These are phyloP conservation scores for Willaertia magna DNA, from an alignment of 208 protist species.

Conservation along the genomic window DNA sequence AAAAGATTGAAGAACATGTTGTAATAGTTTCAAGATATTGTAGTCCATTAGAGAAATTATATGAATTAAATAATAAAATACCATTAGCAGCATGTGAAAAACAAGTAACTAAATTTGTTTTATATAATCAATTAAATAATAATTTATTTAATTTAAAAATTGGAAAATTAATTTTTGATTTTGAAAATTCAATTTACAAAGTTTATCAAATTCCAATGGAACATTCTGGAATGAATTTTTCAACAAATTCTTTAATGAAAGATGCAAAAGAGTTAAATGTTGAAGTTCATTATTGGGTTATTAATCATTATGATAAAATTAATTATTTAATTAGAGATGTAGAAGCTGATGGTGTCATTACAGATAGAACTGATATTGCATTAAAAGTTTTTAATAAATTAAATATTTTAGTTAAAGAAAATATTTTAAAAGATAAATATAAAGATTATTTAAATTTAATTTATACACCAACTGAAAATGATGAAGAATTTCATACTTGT, in stretches of 20 bases:
- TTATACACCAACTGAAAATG: background rate
- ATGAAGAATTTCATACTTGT: background rate
- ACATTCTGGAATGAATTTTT: background rate
- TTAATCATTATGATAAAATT: background rate
- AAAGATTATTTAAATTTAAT: background rate
- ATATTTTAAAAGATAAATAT: background rate
- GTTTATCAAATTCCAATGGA: background rate
- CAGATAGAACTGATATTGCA: background rate
- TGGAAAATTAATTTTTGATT: background rate
- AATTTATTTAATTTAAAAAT: background rate
- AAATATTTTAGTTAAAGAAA: background rate
- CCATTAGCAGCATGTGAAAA: background rate
- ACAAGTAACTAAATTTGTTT: background rate
- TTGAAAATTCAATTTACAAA: background rate
- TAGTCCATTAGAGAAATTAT: background rate
- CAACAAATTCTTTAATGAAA: background rate
- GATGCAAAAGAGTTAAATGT: background rate
- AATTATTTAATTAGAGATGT: background rate
- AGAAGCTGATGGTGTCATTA: background rate
- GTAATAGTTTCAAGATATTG: background rate
- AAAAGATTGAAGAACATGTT: background rate
- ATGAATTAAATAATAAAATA: background rate
- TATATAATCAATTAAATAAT: background rate
- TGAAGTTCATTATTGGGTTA: constrained; percentile 8
- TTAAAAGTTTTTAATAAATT: background rate